These are phyloP conservation scores for Claviceps fusiformis DNA, from an alignment of 2,329 filamentous ascomycete species.

Conservation along the genomic window DNA sequence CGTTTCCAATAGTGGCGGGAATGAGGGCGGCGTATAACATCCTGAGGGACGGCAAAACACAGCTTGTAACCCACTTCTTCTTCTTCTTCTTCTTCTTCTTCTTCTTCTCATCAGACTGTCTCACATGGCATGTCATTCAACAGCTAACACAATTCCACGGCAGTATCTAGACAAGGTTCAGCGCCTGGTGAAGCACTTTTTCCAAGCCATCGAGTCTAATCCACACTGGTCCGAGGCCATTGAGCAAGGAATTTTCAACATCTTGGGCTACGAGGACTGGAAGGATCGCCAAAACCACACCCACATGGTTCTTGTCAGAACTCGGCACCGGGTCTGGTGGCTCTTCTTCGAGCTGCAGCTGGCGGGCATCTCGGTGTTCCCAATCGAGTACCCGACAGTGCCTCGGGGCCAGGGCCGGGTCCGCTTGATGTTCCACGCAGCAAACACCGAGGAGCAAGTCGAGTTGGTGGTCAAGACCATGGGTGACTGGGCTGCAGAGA, in stretches of 20 bases:
- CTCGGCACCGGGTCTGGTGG: slow-evolving; percentile 11
- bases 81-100: too few relatives aligned
- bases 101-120: neutral
- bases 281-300: slow-evolving; percentile 12
- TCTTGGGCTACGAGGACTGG: slow-evolving; percentile 16
- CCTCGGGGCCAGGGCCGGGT: slow-evolving; percentile 23
- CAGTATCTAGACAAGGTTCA: slow-evolving; percentile 11
- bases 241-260: slow-evolving; percentile 13
- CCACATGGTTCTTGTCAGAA: slow-evolving; percentile 18
- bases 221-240: slow-evolving; percentile 11
- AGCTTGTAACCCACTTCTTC: slow-evolving; percentile 2
- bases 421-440: slow-evolving; percentile 26
- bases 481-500: slow-evolving; percentile 8
- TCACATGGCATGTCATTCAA: neutral
- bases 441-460: slow-evolving; percentile 23
- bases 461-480: slow-evolving; percentile 5
- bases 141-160: neutral
- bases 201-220: slow-evolving; percentile 11
- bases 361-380: slow-evolving; percentile 8
- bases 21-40: slow-evolving; percentile 11
- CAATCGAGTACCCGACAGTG: slow-evolving; percentile 26
- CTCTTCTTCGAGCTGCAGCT: slow-evolving; percentile 14
- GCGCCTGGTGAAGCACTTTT: slow-evolving; percentile 15
- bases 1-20: slow-evolving; percentile 10
- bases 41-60: slow-evolving; percentile 5